Conservation (phyloP, 163 green algal genomes). For the Scenedesmus sp. region DNA sequence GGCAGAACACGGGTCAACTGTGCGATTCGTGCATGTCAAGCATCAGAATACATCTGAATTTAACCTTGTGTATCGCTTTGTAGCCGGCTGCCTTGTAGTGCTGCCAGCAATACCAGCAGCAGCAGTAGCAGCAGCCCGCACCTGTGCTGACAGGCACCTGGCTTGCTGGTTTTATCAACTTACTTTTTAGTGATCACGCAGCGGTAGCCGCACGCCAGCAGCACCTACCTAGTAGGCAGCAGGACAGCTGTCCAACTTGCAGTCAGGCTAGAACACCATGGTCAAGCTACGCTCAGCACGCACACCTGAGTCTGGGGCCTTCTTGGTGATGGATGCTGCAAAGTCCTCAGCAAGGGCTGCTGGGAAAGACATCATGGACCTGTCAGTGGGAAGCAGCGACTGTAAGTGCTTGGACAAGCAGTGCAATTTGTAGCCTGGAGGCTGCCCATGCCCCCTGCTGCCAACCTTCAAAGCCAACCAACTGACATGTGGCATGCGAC, state of each 20-base stretch:
- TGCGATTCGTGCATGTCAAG: not conserved
- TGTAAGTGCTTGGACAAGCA: not conserved
- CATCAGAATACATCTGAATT: too few species aligned
- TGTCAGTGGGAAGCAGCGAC: conserved; percentile 57
- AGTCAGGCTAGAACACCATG: not conserved
- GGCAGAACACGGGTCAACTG: not conserved
- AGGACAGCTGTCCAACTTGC: conserved; percentile 6
- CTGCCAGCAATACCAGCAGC: not conserved
- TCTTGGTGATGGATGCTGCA: conserved; percentile 58
- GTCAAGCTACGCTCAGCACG: conserved; percentile 41
- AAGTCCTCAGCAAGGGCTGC: conserved; percentile 39
- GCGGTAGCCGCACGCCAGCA: not conserved
- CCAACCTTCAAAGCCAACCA: too few species aligned
- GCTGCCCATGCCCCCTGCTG: not conserved
- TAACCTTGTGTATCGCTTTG: too few species aligned
- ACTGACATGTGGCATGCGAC: too few species aligned
- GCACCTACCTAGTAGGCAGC: not conserved
- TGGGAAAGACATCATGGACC: conserved; percentile 50
- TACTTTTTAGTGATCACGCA: not conserved
- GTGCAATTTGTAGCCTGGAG: not conserved
- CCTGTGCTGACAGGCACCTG: not conserved
- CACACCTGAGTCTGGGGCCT: conserved; percentile 49
- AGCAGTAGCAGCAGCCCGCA: not conserved
- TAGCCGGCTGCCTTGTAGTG: not conserved
- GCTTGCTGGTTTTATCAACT: not conserved